Base-by-base conservation (phyloP, 371 early-diverging fungal genomes). In the Zychaea mexicana region DNA sequence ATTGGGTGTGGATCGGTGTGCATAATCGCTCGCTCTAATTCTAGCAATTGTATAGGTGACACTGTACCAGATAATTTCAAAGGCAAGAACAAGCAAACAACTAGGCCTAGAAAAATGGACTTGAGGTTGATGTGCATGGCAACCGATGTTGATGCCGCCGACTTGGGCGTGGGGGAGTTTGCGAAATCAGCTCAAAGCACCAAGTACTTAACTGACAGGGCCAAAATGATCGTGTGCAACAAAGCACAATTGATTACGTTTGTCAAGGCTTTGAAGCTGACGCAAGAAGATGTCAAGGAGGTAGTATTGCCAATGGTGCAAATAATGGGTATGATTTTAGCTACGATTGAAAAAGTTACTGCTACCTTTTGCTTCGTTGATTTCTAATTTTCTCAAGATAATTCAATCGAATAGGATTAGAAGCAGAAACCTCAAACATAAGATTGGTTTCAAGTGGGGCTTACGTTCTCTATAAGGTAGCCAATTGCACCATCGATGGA, bases 341-440 rank as follows among this genome's bases (percentile, higher is more conserved):
- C n/a, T 42, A 3, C n/a, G 42, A 6, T 42, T 42, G n/a, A 42
- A 42, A 39, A 42, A 42, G n/a, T n/a, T 42, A n/a, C 2, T 42
- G 42, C 42, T 42, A n/a, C 42, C 42, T 6, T n/a, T 42, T 42
- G 42, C 42, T 42, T 42, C 42, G n/a, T 42, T 42, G 2, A 42
- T 42, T 42, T 42, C 42, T 42, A 42, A 42, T 42, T 42, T 42
- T 42, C 5, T 42, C 42, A 42, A 42, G 42, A 42, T 42, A 42
- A n/a, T 42, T 42, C n/a, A 42, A 42, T 42, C 42, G 42, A 42
- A 42, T 42, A 42, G 42, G 42, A n/a, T 42, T 42, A n/a, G 42
- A 42, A 42, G 42, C 42, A 42, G 42, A 42, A 42, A 2, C n/a
- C 2, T 42, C 42, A 42, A 42, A 13, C 13, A 17, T 42, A 42